Conservation (phyloP, 169 alveolate genomes). For the Eimeria sp. region DNA sequence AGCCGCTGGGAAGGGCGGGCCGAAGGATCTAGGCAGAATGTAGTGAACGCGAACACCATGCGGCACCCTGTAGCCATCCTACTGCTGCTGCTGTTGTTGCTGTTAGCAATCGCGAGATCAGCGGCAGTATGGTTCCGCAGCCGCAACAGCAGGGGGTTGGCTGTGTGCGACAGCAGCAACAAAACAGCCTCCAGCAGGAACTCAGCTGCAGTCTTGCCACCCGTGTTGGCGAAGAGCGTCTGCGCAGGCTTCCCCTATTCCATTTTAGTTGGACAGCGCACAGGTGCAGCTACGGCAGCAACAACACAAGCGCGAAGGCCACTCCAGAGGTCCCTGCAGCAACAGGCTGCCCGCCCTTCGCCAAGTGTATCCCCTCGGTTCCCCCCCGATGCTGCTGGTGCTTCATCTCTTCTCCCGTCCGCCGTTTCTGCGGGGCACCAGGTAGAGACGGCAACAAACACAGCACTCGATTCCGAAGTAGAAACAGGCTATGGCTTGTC, state of each 20-base stretch:
- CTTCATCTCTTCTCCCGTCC: background rate
- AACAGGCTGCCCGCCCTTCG: background rate
- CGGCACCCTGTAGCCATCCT: background rate
- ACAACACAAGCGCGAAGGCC: background rate
- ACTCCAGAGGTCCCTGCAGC: background rate
- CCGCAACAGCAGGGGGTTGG: background rate
- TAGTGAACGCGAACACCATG: background rate
- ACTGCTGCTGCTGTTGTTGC: slow-evolving; percentile 11
- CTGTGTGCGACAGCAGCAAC: background rate
- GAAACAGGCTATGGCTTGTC: background rate
- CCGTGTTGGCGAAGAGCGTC: too few species aligned
- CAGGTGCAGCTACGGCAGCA: background rate
- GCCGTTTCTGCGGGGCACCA: background rate
- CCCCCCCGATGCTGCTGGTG: background rate
- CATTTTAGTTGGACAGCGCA: background rate
- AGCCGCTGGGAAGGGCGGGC: background rate
- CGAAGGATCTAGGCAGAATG: background rate
- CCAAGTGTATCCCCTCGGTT: background rate
- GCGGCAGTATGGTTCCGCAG: background rate
- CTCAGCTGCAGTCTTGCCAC: background rate
- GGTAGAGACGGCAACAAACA: background rate
- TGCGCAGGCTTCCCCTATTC: background rate
- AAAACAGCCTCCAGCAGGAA: background rate
- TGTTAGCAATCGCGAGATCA: background rate
- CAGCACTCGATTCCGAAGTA: background rate